Base-by-base conservation (phyloP, 2,329 filamentous ascomycete genomes). In the Aureobasidium pullulans region DNA sequence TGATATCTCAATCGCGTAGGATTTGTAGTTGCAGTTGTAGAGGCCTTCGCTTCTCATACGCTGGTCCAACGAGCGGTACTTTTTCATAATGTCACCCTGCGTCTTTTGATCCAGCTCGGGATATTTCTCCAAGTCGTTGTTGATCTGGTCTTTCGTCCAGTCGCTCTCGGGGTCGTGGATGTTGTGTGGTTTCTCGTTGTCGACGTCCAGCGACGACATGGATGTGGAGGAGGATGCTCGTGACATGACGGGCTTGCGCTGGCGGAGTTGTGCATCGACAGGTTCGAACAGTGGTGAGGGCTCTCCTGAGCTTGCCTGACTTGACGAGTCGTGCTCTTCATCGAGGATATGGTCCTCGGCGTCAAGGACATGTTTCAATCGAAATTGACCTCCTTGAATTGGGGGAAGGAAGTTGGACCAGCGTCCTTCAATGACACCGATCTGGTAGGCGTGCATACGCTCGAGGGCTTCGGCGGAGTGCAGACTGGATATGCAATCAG, bases 341-440 rank as follows among this genome's bases (percentile, higher is more conserved):
- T 53, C 42, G 10, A 13, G 15, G 19, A 29, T 19, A 5, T 57
- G 23, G 2, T 48, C 37, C 16, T 48, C 29, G 3, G 32, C 47
- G 16, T 64, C 61, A 34, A 70, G 57, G 49, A 78, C 74, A 59
- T 72, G 67, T 63, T 78, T 79, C 19, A 76, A 72, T 64, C 85
- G 81, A 71, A 91, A 95, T 61, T 80, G 80, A 52, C 92, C 92
- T 60, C 91, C 92, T 73, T 96, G 92, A 59, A 96, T 92, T 0
- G 93, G 92, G 5, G 93, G 91, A 3, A 88, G 68, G 70, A 96
- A 94, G 72, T 96, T 96, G 63, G 78, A 77, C 92, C 92, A 97
- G 61, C 77, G 78, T 34, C 89, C 89, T 69, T 93, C 81, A 60
- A 95, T 83, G 63, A 81, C 82, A 44, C 93, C 92, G 66, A 96